A percentile compares a stretch with the other conserved stretches of the same genome.
phyloP scores from a whole-genome alignment of 2,329 filamentous ascomycete genomes.

The Penicillium polonicum region DNA sequence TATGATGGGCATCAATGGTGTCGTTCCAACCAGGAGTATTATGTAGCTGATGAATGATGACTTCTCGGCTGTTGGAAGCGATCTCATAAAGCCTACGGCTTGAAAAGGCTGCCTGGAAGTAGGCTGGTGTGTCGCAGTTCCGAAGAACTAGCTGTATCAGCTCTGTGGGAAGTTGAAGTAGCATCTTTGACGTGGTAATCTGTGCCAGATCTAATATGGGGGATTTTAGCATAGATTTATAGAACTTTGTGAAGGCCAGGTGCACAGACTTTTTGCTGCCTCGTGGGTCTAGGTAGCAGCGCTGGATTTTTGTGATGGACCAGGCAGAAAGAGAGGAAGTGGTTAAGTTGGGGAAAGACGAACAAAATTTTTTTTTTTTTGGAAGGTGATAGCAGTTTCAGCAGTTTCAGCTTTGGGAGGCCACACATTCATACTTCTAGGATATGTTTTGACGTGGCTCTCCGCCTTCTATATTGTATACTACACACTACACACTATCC shows the following conservation, averaged over 20 bases:
- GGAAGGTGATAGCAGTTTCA: too few species aligned
- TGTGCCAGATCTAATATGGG: neutral
- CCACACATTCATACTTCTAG: neutral
- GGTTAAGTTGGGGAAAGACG: neutral
- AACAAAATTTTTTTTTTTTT: neutral
- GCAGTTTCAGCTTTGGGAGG: neutral
- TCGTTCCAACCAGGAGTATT: conserved; percentile 34
- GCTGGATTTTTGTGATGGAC: neutral
- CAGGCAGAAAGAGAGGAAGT: neutral
- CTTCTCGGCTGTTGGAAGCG: conserved; percentile 35
- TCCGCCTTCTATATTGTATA: neutral
- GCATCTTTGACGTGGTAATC: neutral
- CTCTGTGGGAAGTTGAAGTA: conserved; percentile 36
- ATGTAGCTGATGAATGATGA: conserved; percentile 38
- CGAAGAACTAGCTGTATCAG: conserved; percentile 41
- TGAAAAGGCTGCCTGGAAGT: conserved; percentile 39
- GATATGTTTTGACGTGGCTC: neutral
- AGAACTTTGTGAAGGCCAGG: neutral
- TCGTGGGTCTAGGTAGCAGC: neutral
- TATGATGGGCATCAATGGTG: conserved; percentile 19
- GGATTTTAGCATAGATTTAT: neutral
- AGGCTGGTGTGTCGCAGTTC: conserved; percentile 35
- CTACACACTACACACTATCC: too few species aligned
- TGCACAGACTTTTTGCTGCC: conserved; percentile 8
- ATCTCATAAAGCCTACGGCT: conserved; percentile 39